Evolutionary conservation across 1,284 basidiomycete species (phyloP).

Genomic region (Laetiporus sulphureus): DNA sequence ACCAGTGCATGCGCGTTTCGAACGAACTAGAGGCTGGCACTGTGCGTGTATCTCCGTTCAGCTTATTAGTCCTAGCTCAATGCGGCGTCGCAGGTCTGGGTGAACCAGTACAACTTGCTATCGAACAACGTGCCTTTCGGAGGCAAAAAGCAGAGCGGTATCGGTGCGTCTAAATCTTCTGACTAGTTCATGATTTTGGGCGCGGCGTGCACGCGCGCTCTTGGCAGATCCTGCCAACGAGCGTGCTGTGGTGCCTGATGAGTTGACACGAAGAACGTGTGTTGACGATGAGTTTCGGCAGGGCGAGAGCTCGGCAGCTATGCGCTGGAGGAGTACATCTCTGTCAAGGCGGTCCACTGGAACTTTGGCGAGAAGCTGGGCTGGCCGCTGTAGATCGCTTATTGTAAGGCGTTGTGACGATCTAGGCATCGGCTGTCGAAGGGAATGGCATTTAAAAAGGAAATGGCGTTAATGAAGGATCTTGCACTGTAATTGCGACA

Average conservation of each 20-base stretch:
- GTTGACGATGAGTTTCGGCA: slow-evolving; percentile 21
- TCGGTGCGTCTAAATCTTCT: slow-evolving; percentile 39
- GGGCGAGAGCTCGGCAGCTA: slow-evolving; percentile 86
- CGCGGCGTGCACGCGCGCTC: neutral
- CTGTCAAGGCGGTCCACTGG: slow-evolving; percentile 84
- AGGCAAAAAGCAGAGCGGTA: slow-evolving; percentile 82
- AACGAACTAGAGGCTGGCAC: slow-evolving; percentile 81
- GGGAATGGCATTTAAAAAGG: no score
- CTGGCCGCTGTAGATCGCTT: slow-evolving; percentile 78
- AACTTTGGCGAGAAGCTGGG: slow-evolving; percentile 77
- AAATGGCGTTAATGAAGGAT: no score
- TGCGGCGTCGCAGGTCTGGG: slow-evolving; percentile 60
- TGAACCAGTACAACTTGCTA: slow-evolving; percentile 82
- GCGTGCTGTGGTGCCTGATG: neutral
- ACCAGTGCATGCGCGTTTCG: slow-evolving; percentile 82
- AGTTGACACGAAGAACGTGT: neutral
- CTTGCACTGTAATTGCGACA: no score
- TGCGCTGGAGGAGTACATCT: slow-evolving; percentile 79
- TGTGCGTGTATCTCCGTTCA: slow-evolving; percentile 36
- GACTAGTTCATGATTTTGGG: neutral
- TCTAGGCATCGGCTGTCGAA: no score
- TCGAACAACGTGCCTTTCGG: slow-evolving; percentile 89
- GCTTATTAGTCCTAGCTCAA: no score
- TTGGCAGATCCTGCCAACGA: neutral
- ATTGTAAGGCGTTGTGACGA: no score